Evolutionary conservation across 129 eudicot genomes (phyloP).

Genomic region (Flaveria robusta): DNA sequence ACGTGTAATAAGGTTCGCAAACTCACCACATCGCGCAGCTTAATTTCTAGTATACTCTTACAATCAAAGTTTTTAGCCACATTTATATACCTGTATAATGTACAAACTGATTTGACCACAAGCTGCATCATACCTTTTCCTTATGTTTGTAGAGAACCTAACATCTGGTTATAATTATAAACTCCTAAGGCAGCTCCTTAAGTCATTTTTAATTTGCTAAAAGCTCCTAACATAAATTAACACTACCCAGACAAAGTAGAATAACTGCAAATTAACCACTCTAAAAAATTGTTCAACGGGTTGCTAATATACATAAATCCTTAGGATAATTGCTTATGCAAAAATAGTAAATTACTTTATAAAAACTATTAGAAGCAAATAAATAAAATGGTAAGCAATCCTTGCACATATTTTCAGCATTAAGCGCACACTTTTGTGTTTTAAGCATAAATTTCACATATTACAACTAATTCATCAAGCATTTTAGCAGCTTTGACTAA

Average conservation of each 20-base stretch:
- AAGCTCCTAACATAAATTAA: not conserved
- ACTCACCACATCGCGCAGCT: too few species aligned
- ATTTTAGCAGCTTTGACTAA: slow-evolving; percentile 6
- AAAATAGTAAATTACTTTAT: not conserved
- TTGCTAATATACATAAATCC: not conserved
- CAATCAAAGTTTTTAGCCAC: not conserved
- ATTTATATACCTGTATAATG: not conserved
- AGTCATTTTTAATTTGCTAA: slow-evolving; percentile 8
- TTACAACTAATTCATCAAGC: not conserved
- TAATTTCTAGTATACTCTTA: not conserved
- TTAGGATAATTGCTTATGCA: not conserved
- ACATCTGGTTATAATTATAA: slow-evolving; percentile 2
- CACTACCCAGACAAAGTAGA: not conserved
- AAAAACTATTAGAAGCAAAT: not conserved
- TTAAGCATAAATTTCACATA: slow-evolving; percentile 18
- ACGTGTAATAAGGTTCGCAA: too few species aligned
- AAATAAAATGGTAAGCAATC: not conserved
- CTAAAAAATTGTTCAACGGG: not conserved
- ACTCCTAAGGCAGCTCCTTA: slow-evolving; percentile 7
- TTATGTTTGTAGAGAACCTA: slow-evolving; percentile 18
- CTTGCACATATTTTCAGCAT: slow-evolving; percentile 17
- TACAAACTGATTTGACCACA: slow-evolving; percentile 22
- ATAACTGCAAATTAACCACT: not conserved
- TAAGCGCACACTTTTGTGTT: slow-evolving; percentile 1
- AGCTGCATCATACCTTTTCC: slow-evolving; percentile 12